Evolutionary conservation across 2,329 filamentous ascomycete species (phyloP).

Genomic region (Monilinia vaccinii-corymbosi): DNA sequence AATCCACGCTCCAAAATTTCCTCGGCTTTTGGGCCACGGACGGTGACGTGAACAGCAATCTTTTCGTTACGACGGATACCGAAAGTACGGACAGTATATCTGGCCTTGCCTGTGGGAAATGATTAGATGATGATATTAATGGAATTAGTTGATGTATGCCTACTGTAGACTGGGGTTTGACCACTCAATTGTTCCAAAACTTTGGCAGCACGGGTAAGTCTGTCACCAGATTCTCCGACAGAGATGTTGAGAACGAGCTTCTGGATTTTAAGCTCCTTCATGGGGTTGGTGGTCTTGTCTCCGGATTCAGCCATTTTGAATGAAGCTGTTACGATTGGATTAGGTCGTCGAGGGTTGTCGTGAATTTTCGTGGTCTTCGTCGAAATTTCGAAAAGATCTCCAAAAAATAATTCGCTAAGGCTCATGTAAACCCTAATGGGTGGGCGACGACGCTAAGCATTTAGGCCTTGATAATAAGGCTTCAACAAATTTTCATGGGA

Average conservation of each 20-base stretch:
- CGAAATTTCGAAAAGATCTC: slow-evolving; percentile 1
- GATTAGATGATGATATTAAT: slow-evolving; percentile 18
- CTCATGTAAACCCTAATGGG: slow-evolving; percentile 5
- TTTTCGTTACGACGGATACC: slow-evolving; percentile 99
- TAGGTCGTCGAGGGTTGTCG: slow-evolving; percentile 18
- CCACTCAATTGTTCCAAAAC: slow-evolving; percentile 98
- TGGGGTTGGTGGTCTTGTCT: slow-evolving; percentile 88
- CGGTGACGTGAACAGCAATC: slow-evolving; percentile 98
- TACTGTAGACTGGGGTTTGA: slow-evolving; percentile 99
- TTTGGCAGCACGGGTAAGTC: slow-evolving; percentile 99
- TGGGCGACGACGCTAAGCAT: slow-evolving; percentile 8
- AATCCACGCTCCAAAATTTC: slow-evolving; percentile 99
- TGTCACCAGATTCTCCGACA: slow-evolving; percentile 99
- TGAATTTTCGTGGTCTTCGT: slow-evolving; percentile 16
- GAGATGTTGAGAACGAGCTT: slow-evolving; percentile 99
- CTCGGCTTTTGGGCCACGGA: slow-evolving; percentile 98
- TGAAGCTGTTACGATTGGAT: slow-evolving; percentile 18
- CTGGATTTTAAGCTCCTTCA: slow-evolving; percentile 99
- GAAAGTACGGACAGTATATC: slow-evolving; percentile 99
- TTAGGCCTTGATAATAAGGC: slow-evolving; percentile 8
- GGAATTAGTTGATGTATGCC: slow-evolving; percentile 29
- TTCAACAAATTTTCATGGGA: not conserved
- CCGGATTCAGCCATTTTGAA: slow-evolving; percentile 52
- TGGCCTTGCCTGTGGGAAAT: slow-evolving; percentile 72
- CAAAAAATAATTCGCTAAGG: slow-evolving; percentile 5